These are phyloP conservation scores for Populus alba DNA, from an alignment of 345 rosid genomes.

Conservation along the genomic window DNA sequence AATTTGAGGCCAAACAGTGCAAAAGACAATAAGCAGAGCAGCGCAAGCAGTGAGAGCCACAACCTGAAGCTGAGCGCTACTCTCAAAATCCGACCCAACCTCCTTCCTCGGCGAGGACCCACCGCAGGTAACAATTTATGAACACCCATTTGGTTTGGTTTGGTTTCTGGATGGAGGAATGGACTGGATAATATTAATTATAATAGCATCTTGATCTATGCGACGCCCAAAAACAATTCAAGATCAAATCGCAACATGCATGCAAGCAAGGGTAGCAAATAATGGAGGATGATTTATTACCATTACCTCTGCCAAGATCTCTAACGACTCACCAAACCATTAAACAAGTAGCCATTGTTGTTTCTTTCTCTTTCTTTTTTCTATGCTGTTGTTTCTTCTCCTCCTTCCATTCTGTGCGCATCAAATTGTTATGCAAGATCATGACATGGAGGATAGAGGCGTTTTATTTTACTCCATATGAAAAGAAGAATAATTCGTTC, in stretches of 20 bases:
- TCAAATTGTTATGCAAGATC: neutral
- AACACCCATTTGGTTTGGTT: neutral
- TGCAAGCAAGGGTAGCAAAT: neutral
- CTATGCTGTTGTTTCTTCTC: neutral
- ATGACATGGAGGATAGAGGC: too few relatives aligned
- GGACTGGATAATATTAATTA: neutral
- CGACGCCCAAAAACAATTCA: neutral
- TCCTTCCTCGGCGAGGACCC: constrained; percentile 51
- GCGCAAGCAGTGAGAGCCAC: constrained; percentile 42
- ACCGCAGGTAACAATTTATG: neutral
- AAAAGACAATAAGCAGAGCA: constrained; percentile 46
- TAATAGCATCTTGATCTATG: neutral
- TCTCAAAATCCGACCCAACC: constrained; percentile 50
- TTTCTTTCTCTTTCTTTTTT: neutral
- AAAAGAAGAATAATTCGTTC: neutral
- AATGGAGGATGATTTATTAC: neutral
- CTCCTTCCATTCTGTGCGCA: neutral
- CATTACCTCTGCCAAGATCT: neutral
- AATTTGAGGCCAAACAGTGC: constrained; percentile 50
- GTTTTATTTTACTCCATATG: too few relatives aligned
- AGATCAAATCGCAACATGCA: neutral
- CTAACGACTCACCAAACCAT: neutral
- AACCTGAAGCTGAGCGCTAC: constrained; percentile 33
- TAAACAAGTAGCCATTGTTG: neutral
- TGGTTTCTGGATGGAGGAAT: neutral